Percentiles rank a stretch among this genome's conserved stretches.
Conservation (phyloP, 306 rosid species). For the Purshia tridentata region DNA sequence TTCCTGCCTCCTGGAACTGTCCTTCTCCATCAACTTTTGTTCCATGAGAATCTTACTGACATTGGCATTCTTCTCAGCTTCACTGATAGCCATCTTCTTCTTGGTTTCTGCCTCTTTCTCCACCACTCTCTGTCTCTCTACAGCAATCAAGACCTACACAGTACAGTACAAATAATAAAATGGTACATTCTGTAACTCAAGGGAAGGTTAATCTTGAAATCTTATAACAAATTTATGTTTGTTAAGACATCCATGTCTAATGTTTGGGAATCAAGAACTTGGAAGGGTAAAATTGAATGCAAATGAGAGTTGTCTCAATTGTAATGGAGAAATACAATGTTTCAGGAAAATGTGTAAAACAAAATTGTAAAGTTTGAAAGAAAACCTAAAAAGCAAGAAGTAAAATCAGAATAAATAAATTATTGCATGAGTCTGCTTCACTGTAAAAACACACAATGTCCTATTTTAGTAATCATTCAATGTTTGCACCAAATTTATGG, state of each 20-base stretch:
- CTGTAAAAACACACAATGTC: neutral
- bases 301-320: neutral
- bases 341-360: neutral
- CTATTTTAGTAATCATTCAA: neutral
- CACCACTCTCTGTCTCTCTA: conserved; percentile 73
- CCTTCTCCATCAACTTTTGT: conserved; percentile 73
- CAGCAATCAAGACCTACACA: conserved; percentile 74
- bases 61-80: conserved; percentile 90
- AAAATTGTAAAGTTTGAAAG: neutral
- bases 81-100: conserved; percentile 93
- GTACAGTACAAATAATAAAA: conserved; percentile 4
- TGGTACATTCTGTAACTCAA: neutral
- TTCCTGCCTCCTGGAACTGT: conserved; percentile 64
- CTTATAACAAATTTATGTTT: neutral
- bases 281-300: neutral
- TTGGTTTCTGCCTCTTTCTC: conserved; percentile 85
- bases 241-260: neutral
- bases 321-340: neutral
- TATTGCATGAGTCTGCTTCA: neutral
- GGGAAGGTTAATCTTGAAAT: neutral
- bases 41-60: conserved; percentile 94
- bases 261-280: neutral
- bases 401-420: neutral
- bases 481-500: neutral
- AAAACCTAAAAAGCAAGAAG: neutral